Evolutionary conservation across 371 early-diverging fungal genomes (phyloP).

Genomic region (Mucor lusitanicus): DNA sequence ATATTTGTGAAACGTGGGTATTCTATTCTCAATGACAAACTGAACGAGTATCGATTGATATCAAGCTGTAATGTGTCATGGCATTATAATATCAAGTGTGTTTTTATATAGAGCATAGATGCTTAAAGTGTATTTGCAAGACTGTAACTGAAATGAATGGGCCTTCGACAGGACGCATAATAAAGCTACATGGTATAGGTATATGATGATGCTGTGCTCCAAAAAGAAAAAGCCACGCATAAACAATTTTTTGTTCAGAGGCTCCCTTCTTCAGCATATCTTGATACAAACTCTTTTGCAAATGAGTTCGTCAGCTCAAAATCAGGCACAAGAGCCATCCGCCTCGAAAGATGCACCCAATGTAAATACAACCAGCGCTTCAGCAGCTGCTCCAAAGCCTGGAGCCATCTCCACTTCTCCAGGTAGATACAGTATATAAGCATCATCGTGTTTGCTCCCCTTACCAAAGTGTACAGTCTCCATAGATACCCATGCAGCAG

Average conservation of each 20-base stretch:
- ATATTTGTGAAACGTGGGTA: neutral
- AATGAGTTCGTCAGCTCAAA: neutral
- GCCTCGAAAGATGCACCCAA: neutral
- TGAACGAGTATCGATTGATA: neutral
- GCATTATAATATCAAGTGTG: neutral
- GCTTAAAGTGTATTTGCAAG: neutral
- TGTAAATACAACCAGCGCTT: neutral
- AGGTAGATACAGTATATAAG: neutral
- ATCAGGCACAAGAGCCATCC: neutral
- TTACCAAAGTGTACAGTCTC: neutral
- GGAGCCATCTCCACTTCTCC: neutral
- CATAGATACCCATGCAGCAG: neutral
- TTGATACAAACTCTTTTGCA: neutral
- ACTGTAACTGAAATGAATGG: neutral
- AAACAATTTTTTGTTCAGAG: neutral
- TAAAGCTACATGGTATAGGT: neutral
- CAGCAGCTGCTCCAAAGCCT: neutral
- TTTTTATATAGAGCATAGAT: neutral
- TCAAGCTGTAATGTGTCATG: neutral
- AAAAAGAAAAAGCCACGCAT: slow-evolving; percentile 1
- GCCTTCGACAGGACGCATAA: neutral
- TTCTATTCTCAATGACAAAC: neutral
- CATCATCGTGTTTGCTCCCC: neutral
- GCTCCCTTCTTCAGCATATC: neutral
- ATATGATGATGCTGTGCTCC: neutral